Evolutionary conservation across 345 rosid genomes (phyloP).

Genomic region (Populus pruinosa): DNA sequence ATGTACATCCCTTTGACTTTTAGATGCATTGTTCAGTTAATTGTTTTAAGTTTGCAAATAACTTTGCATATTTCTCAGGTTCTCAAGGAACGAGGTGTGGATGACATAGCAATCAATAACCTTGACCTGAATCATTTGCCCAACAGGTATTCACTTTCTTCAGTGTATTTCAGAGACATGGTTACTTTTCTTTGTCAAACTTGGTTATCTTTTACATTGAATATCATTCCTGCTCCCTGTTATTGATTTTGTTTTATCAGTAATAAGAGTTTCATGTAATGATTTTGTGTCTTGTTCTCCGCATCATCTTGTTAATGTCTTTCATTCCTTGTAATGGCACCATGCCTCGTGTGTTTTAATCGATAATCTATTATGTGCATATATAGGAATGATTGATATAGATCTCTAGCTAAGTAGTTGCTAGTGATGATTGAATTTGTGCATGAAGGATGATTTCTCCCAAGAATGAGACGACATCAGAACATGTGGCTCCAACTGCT

Average conservation of each 20-base stretch:
- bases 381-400: neutral
- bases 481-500: conserved; percentile 8
- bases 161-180: too few relatives aligned
- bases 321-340: too few relatives aligned
- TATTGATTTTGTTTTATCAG: too few relatives aligned
- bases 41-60: neutral
- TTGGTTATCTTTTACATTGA: too few relatives aligned
- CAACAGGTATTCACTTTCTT: conserved; percentile 5
- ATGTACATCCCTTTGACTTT: too few relatives aligned
- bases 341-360: too few relatives aligned
- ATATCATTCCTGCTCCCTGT: too few relatives aligned
- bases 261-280: too few relatives aligned
- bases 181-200: too few relatives aligned
- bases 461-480: conserved; percentile 11
- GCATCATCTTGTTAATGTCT: too few relatives aligned
- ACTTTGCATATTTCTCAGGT: conserved; percentile 11
- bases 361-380: too few relatives aligned
- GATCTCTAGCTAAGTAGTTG: neutral
- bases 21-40: neutral
- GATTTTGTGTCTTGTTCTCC: too few relatives aligned
- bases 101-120: conserved; percentile 17
- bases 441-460: conserved; percentile 16
- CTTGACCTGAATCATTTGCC: conserved; percentile 1
- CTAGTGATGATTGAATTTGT: neutral
- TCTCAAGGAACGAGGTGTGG: conserved; percentile 27